Conservation (phyloP, 202 grass and related monocot genomes). For the Carex arenaria region DNA sequence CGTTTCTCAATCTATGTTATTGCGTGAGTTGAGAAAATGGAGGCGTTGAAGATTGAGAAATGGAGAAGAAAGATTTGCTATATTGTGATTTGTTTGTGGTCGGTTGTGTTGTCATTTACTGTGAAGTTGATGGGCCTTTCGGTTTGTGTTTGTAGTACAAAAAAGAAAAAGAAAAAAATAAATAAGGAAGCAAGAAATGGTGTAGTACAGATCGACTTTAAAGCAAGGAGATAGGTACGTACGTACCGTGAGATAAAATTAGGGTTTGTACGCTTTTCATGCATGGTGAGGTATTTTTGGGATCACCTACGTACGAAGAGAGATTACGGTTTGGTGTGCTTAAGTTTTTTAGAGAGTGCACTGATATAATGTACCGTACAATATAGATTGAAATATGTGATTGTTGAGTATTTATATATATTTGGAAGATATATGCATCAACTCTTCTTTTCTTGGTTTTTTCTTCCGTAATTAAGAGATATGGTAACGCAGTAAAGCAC, state of each 20-base stretch:
- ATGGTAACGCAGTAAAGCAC: no score
- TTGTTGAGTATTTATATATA: not conserved
- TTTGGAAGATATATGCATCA: not conserved
- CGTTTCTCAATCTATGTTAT: conserved; percentile 4
- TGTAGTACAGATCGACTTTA: not conserved
- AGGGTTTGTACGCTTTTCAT: conserved; percentile 27
- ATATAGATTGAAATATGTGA: not conserved
- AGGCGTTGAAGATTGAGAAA: not conserved
- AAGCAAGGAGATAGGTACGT: not conserved
- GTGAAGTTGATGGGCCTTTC: conserved; percentile 16
- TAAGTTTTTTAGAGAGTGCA: conserved; percentile 18
- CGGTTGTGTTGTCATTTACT: conserved; percentile 19
- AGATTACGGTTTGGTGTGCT: conserved; percentile 21
- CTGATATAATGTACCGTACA: conserved; percentile 11
- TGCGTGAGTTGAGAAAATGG: no score
- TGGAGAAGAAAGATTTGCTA: conserved; percentile 11
- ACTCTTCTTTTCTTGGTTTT: not conserved
- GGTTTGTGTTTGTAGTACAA: conserved; percentile 11
- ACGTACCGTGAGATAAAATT: not conserved
- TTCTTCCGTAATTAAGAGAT: no score
- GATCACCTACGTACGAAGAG: conserved; percentile 15
- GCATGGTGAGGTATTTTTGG: conserved; percentile 22
- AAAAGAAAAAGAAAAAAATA: not conserved
- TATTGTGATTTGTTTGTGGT: conserved; percentile 17
- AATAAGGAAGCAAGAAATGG: conserved; percentile 12